Conservation (phyloP, 495 filamentous ascomycete genomes). For the Acidiella bohemica region DNA sequence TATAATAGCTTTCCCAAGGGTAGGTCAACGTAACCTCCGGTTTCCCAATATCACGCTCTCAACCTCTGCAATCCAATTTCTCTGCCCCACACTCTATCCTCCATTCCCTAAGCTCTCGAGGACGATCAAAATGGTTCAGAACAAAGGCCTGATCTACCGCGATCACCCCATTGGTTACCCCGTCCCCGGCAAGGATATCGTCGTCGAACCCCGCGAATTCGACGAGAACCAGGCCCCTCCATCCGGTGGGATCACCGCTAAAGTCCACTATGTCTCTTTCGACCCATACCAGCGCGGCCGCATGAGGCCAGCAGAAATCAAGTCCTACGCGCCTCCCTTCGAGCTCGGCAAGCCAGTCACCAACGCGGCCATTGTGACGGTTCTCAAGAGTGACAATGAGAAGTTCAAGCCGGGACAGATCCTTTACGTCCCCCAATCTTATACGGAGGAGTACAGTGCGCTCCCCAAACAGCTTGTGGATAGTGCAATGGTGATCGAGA, state of each 20-base stretch:
- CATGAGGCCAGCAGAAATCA: constrained; percentile 27
- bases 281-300: constrained; percentile 82
- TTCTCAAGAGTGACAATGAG: constrained; percentile 25
- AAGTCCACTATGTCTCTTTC: constrained; percentile 66
- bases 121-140: constrained; percentile 45
- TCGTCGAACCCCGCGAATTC: constrained; percentile 51
- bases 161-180: constrained; percentile 54
- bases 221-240: constrained; percentile 53
- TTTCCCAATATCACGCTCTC: neutral
- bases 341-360: constrained; percentile 30
- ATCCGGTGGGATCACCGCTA: constrained; percentile 53
- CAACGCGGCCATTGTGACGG: constrained; percentile 26
- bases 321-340: constrained; percentile 30
- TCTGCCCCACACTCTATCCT: neutral
- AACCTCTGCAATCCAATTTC: neutral
- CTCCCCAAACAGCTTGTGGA: constrained; percentile 15
- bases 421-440: constrained; percentile 4
- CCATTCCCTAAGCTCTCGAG: too few species aligned
- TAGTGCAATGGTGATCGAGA: constrained; percentile 25
- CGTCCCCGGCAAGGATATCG: constrained; percentile 57
- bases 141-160: constrained; percentile 76
- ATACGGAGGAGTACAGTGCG: constrained; percentile 28
- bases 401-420: constrained; percentile 28
- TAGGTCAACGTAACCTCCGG: neutral
- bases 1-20: neutral